Evolutionary conservation across 1,284 basidiomycete genomes (phyloP).

Genomic region (Ceratobasidium sp.): DNA sequence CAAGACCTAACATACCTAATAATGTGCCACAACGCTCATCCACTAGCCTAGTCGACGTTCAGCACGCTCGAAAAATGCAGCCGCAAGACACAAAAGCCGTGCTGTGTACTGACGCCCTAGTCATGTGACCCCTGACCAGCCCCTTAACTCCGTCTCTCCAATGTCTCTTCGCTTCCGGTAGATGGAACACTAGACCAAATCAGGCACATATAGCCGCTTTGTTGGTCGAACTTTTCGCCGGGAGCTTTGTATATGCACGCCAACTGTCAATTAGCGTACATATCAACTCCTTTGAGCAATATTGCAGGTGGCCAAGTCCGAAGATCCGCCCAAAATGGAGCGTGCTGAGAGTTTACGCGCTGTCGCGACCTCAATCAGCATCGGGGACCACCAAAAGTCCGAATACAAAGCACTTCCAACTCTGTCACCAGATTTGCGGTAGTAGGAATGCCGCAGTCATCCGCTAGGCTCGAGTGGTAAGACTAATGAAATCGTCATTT

Average conservation of each 20-base stretch:
- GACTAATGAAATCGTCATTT: not conserved
- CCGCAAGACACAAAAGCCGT: conserved; percentile 1
- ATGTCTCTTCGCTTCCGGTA: not conserved
- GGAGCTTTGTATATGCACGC: conserved; percentile 21
- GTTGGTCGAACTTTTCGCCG: conserved; percentile 12
- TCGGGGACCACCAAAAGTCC: conserved; percentile 37
- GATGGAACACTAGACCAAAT: conserved; percentile 19
- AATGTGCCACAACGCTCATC: too few species aligned
- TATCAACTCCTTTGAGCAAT: conserved; percentile 28
- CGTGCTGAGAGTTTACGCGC: not conserved
- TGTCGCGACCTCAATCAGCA: not conserved
- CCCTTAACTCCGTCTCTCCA: conserved; percentile 25
- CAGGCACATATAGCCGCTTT: conserved; percentile 32
- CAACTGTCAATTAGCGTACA: conserved; percentile 27
- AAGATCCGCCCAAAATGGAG: not conserved
- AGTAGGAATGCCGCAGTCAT: too few species aligned
- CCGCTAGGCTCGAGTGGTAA: not conserved
- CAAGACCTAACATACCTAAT: too few species aligned
- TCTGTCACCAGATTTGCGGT: not conserved
- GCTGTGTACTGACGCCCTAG: not conserved
- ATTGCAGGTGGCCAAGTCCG: not conserved
- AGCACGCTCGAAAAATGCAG: too few species aligned
- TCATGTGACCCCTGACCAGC: conserved; percentile 19
- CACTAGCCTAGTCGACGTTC: too few species aligned
- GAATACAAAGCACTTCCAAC: conserved; percentile 14